Evolutionary conservation across 495 filamentous ascomycete genomes (phyloP), one percentile per base, ranked within the genome.

Genomic region (Ramalina peruviana): DNA sequence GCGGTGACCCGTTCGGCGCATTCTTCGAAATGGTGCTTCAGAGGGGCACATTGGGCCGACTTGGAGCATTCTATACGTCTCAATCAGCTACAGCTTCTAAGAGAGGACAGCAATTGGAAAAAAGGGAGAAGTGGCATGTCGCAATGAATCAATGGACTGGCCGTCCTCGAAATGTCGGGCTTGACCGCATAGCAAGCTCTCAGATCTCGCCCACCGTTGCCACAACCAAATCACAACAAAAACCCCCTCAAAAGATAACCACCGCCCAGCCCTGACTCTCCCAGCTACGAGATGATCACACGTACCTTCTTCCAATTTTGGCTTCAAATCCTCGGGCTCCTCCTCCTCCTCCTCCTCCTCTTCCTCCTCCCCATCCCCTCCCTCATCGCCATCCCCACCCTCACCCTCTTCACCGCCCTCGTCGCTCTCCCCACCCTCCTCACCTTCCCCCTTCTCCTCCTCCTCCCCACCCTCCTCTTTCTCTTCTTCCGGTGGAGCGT

Each of bases 1-100:
- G 67, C 67, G 50, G 81, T 90, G 56, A 96, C 92, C 58, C 92
- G 87, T 73, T 94, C 88, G 59, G 87, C 85, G 65, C 92, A 98
- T 69, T 95, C 88, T 54, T 96, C 89, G 68, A 80, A 97, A 76
- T 98, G 92, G 77, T 97, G 89, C 79, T 96, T 98, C 57, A 76
- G 75, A 26, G 84, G 82, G 41, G 80, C 72, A 71, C 92, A 98
- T 68, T 85, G 70, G 62, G 85, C 77, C 50, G 88, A 86, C 62
- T 85, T 74, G 65, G 76, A 76, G 74, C 93, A 98, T 57, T 94
- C 93, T 98, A 67, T 54, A 59, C 37, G 39, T 45, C 16, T 30
- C 40, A 26, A 46, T 36, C 17, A 3, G 21, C 19, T 27, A 20
- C 36, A 45, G 7, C 21, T 27, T 21, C 33, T n/a, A 25, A 23